These are phyloP conservation scores for Tetrahymena thermophila DNA, from an alignment of 73 alveolate genomes.

Conservation along the genomic window DNA sequence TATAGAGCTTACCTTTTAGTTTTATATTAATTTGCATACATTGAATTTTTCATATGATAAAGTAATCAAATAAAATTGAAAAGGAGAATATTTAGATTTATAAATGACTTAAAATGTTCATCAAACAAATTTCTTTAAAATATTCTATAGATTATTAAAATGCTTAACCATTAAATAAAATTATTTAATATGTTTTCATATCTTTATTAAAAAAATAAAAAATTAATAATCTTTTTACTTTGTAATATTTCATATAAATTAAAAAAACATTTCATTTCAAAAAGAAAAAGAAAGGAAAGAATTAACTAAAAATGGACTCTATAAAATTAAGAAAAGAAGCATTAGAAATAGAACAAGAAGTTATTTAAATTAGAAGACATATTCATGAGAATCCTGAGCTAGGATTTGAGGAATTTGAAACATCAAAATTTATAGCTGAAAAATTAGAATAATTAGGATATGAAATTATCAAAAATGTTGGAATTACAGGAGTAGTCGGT, in stretches of 20 bases:
- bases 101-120: no score
- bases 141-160: no score
- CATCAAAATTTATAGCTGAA: neutral
- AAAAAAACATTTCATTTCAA: neutral
- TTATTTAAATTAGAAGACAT: neutral
- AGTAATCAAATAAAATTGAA: no score
- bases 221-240: no score
- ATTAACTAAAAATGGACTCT: neutral
- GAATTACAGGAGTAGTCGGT: slow-evolving; percentile 20
- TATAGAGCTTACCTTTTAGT: no score
- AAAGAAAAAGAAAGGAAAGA: neutral
- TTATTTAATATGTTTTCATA: no score
- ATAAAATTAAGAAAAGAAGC: neutral
- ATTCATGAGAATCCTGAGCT: slow-evolving; percentile 24
- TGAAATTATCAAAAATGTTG: slow-evolving; percentile 11
- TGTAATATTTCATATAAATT: neutral
- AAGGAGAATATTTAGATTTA: no score
- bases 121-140: no score
- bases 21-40: no score
- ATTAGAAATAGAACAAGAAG: neutral
- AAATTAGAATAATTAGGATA: neutral
- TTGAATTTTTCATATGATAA: no score
- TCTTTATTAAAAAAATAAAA: no score
- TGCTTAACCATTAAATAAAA: no score
- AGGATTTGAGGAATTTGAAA: neutral